phyloP scores from a whole-genome alignment of 441 rosid species.

The Euphorbia corollata region DNA sequence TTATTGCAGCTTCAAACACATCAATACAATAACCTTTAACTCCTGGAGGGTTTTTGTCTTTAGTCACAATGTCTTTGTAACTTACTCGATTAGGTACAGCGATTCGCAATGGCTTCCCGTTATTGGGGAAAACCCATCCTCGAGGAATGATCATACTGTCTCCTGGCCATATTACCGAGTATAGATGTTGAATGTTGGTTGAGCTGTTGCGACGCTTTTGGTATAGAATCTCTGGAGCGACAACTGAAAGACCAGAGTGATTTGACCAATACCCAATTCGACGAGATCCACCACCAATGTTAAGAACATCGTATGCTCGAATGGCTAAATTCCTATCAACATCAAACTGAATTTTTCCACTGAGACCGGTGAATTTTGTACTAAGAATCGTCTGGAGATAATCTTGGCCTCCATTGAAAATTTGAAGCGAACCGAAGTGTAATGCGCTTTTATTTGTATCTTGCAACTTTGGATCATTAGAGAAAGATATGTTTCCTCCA shows the following conservation, averaged over 20 bases:
- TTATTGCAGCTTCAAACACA: slow-evolving; percentile 79
- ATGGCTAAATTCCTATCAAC: slow-evolving; percentile 46
- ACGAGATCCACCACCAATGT: slow-evolving; percentile 52
- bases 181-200: slow-evolving; percentile 39
- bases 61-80: slow-evolving; percentile 45
- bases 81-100: slow-evolving; percentile 72
- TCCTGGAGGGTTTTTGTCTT: slow-evolving; percentile 58
- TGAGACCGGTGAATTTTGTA: slow-evolving; percentile 61
- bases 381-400: slow-evolving; percentile 47
- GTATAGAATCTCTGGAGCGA: slow-evolving; percentile 53
- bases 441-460: slow-evolving; percentile 42
- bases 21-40: slow-evolving; percentile 82
- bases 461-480: slow-evolving; percentile 45
- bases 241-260: slow-evolving; percentile 57
- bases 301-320: slow-evolving; percentile 73
- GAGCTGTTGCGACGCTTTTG: slow-evolving; percentile 45
- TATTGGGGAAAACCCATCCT: slow-evolving; percentile 92
- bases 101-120: slow-evolving; percentile 64
- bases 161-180: slow-evolving; percentile 75
- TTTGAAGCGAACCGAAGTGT: slow-evolving; percentile 44
- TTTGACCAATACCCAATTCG: slow-evolving; percentile 87
- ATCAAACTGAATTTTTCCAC: slow-evolving; percentile 56
- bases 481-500: slow-evolving; percentile 58
- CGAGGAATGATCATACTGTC: slow-evolving; percentile 41
- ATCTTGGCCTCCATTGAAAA: slow-evolving; percentile 64